Conservation (phyloP, 768 basidiomycete species). For the Tylopilus vinaceipallidus region DNA sequence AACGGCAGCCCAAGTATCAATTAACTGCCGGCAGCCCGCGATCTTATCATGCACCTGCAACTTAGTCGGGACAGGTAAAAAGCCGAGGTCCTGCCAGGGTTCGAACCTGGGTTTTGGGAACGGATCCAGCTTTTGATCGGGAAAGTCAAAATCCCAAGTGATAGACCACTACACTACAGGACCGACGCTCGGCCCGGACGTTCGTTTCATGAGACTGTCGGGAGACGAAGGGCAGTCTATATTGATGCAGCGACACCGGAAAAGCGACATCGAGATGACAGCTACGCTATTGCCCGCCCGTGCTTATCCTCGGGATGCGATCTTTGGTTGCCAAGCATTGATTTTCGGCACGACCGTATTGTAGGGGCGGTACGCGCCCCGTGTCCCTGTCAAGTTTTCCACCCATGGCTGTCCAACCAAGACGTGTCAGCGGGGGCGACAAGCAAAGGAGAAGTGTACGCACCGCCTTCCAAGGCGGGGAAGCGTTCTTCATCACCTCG, state of each 20-base stretch:
- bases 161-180: conserved; percentile 29
- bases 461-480: conserved; percentile 84
- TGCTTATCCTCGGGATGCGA: conserved; percentile 43
- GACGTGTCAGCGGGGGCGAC: not conserved
- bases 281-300: not conserved
- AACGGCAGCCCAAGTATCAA: too few species aligned
- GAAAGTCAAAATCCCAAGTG: conserved; percentile 25
- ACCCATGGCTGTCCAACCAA: conserved; percentile 58
- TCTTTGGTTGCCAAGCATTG: conserved; percentile 79
- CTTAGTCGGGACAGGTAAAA: conserved; percentile 5
- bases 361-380: conserved; percentile 87
- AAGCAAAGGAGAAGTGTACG: conserved; percentile 27
- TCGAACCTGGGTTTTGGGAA: conserved; percentile 28
- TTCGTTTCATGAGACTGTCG: not conserved
- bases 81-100: conserved; percentile 23
- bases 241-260: too few species aligned
- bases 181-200: not conserved
- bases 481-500: conserved; percentile 59
- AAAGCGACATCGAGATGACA: not conserved
- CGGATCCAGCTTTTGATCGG: not conserved
- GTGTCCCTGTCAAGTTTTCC: conserved; percentile 91
- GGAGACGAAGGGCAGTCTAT: too few species aligned
- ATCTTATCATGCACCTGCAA: too few species aligned
- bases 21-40: too few species aligned
- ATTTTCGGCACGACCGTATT: conserved; percentile 85